Evolutionary conservation across 306 rosid genomes (phyloP).

Genomic region (Spatholobus suberectus): DNA sequence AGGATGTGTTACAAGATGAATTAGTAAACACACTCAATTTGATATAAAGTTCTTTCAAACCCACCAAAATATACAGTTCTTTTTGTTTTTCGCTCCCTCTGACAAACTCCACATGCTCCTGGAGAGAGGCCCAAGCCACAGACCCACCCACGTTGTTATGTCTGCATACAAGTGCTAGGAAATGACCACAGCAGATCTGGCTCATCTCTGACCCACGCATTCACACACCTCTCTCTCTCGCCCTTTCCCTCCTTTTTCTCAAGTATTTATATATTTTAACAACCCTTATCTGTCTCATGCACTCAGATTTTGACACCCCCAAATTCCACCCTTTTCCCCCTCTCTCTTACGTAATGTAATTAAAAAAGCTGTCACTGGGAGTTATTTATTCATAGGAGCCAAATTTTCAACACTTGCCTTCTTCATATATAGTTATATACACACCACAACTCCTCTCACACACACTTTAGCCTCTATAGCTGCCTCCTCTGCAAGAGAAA

Average conservation of each 20-base stretch:
- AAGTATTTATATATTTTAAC: background rate
- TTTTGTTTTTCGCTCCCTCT: slow-evolving; percentile 44
- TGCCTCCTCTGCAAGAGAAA: slow-evolving; percentile 18
- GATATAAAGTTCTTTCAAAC: too few species aligned
- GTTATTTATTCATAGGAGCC: slow-evolving; percentile 41
- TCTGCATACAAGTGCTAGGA: slow-evolving; percentile 61
- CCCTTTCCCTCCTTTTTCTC: too few species aligned
- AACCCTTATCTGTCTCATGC: slow-evolving; percentile 7
- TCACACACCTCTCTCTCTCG: slow-evolving; percentile 10
- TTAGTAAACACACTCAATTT: too few species aligned
- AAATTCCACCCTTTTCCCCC: slow-evolving; percentile 42
- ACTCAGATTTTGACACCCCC: slow-evolving; percentile 44
- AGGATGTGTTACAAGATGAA: too few species aligned
- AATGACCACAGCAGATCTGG: slow-evolving; percentile 58
- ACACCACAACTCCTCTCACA: slow-evolving; percentile 33
- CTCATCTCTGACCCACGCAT: slow-evolving; percentile 43
- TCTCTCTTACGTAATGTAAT: slow-evolving; percentile 55
- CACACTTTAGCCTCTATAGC: slow-evolving; percentile 28
- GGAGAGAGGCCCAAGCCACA: slow-evolving; percentile 49
- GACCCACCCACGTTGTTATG: slow-evolving; percentile 74
- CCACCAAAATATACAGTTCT: too few species aligned
- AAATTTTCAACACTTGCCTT: slow-evolving; percentile 39
- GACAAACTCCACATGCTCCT: slow-evolving; percentile 80
- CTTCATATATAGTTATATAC: slow-evolving; percentile 43
- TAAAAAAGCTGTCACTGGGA: slow-evolving; percentile 20